Evolutionary conservation across 768 basidiomycete species (phyloP), one percentile per base, ranked within the genome.

Genomic region (Austroboletus eburneus): DNA sequence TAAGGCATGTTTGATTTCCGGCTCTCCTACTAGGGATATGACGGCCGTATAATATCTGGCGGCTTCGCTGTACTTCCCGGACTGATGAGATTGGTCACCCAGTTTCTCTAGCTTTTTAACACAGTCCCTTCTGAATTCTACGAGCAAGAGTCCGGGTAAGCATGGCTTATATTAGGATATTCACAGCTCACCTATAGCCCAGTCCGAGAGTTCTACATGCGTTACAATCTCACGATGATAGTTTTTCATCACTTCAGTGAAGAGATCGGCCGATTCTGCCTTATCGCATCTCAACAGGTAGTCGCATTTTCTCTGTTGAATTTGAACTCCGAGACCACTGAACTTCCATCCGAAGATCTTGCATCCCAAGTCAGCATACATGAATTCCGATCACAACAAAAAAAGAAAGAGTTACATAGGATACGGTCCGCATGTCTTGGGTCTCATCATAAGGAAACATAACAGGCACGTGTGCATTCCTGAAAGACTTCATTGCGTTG

Each of bases 301-400:
- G 20, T 52, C 35, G 23, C 50, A 57, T 35, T 49, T 57, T 29
- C 2, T 30, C 42, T 56, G 50, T 17, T 56, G 55, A 10, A 56
- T 49, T 32, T 49, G 45, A 33, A 57, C 39, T 3, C 39, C 42
- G 14, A 57, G 47, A 13, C 50, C 54, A 42, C 42, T 56, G n/a
- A 57, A 57, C 9, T 57, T 57, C 55, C 55, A 57, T 18, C 55
- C 55, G 25, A 57, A 57, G 10, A 57, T 42, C 55, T 57, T 45
- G n/a, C 4, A 22, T 9, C 9, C 1, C 5, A 25, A 13, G 23
- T 56, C 18, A 56, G 42, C 14, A 13, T 18, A n/a, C 4, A 5
- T 37, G 20, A 20, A 17, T 12, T 1, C 5, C 5, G 17, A 25
- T 13, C 4, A n/a, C n/a, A n/a, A n/a, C n/a, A n/a, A n/a, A n/a